Percentiles rank a stretch among this genome's conserved stretches.
phyloP scores from a whole-genome alignment of 2,329 filamentous ascomycete species.

The Fusarium camptoceras region DNA sequence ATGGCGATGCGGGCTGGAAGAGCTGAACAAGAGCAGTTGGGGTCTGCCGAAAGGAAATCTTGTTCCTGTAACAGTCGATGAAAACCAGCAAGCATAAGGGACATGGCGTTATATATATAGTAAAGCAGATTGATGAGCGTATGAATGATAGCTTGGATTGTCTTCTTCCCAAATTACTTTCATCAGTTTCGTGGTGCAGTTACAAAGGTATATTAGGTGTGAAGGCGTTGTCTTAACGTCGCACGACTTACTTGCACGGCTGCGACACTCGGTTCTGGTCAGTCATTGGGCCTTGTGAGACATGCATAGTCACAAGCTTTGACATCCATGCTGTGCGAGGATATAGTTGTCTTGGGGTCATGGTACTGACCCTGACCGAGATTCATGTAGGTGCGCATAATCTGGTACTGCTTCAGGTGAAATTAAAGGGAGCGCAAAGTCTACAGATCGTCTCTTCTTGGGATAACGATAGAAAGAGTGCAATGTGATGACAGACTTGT shows the following conservation, averaged over 20 bases:
- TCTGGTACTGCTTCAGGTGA: background rate
- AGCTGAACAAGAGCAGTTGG: conserved; percentile 33
- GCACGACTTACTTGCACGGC: background rate
- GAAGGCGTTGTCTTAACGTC: background rate
- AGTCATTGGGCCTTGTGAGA: background rate
- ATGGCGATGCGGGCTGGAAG: conserved; percentile 59
- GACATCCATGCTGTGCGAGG: background rate
- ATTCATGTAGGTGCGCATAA: background rate
- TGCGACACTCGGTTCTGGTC: background rate
- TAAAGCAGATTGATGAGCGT: conserved; percentile 29
- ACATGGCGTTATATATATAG: conserved; percentile 15
- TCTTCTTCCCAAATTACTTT: background rate
- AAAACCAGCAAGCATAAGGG: conserved; percentile 16
- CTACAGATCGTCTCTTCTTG: no score
- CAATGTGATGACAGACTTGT: background rate
- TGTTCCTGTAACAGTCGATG: conserved; percentile 21
- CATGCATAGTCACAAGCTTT: background rate
- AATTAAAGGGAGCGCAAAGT: background rate
- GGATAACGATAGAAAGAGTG: background rate
- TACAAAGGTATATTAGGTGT: no score
- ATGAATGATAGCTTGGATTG: conserved; percentile 23
- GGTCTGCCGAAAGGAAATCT: conserved; percentile 33
- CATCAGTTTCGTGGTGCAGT: no score
- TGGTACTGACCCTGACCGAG: background rate
- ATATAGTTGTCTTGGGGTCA: background rate